Evolutionary conservation across 306 rosid genomes (phyloP).

Genomic region (Purshia tridentata): DNA sequence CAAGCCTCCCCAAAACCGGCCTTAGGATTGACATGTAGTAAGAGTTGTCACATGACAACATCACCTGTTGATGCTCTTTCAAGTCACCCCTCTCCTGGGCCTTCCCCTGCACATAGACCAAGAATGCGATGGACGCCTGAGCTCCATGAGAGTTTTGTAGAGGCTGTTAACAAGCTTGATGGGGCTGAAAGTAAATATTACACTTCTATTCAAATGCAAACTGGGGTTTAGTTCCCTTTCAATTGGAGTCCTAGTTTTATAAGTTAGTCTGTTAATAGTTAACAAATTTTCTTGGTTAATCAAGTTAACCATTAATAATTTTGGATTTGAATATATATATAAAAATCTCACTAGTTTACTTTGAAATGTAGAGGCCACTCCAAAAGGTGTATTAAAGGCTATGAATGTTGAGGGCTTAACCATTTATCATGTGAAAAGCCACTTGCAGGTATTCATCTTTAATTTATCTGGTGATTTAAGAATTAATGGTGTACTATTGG

Average conservation of each 20-base stretch:
- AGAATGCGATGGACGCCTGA: constrained; percentile 50
- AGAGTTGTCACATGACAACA: constrained; percentile 12
- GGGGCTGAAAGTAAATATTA: constrained; percentile 43
- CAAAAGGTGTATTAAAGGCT: constrained; percentile 39
- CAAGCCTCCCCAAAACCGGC: constrained; percentile 24
- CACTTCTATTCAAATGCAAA: not conserved
- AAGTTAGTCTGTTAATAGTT: not conserved
- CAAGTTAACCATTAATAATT: not conserved
- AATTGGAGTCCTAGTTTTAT: not conserved
- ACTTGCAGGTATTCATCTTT: constrained; percentile 38
- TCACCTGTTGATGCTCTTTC: constrained; percentile 25
- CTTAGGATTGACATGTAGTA: constrained; percentile 19
- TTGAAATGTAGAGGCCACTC: constrained; percentile 46
- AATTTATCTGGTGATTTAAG: not conserved
- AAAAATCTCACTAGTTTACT: not conserved
- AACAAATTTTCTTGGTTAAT: not conserved
- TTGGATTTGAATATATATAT: not conserved
- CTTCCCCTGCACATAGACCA: constrained; percentile 30
- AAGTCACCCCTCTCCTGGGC: constrained; percentile 33
- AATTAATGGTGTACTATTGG: not conserved
- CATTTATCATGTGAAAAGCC: constrained; percentile 50
- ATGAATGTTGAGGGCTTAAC: constrained; percentile 43
- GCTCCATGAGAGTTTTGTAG: constrained; percentile 41
- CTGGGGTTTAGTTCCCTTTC: not conserved
- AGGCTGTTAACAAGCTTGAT: constrained; percentile 40